Evolutionary conservation across 495 filamentous ascomycete species (phyloP), one percentile per base, ranked within the genome.

Genomic region (Extremus antarcticus): DNA sequence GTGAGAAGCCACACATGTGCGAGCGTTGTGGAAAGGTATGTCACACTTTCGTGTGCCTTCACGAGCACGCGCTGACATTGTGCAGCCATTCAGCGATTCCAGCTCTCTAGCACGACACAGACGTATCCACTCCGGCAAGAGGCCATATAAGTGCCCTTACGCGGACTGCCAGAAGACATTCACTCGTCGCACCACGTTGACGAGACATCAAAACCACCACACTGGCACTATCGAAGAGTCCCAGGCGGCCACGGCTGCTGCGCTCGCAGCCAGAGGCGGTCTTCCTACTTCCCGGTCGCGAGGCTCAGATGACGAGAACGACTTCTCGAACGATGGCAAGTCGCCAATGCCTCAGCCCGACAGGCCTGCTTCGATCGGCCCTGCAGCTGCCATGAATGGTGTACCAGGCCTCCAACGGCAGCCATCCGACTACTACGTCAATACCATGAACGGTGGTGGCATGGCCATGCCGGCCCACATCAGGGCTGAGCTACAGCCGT

Each of bases 121-220:
- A 23, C 80, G 92, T 25, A 98, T 96, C 57, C 92, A 98, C 64
- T 94, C 88, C 21, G 92, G 92, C 21, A 95, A 94, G 66, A 81
- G 92, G 38, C 92, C 92, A 1, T 98, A 97, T 74, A 94, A 95
- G 66, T 98, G 92, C 69, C 91, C 91, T 0, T 98, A 91, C 63
- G 90, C 88, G 15, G 90, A 97, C 64, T 98, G 92, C 69, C 90
- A 95, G 66, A 98, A 98, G 77, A 98, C 94, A 0, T 98, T 98
- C 67, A 98, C 92, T 1, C 83, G 92, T 32, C 82, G 90, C 38
- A 98, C 92, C 2, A 98, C 92, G 0, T 72, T 98, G 56, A 98
- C 94, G 8, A 82, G 92, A 25, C 92, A 98, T 67, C 89, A 95
- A 70, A 95, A 95, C 55, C 87, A 94, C 54, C 92, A 98, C 64